These are phyloP conservation scores for Kwoniella shandongensis DNA, from an alignment of 768 basidiomycete genomes.

Conservation along the genomic window DNA sequence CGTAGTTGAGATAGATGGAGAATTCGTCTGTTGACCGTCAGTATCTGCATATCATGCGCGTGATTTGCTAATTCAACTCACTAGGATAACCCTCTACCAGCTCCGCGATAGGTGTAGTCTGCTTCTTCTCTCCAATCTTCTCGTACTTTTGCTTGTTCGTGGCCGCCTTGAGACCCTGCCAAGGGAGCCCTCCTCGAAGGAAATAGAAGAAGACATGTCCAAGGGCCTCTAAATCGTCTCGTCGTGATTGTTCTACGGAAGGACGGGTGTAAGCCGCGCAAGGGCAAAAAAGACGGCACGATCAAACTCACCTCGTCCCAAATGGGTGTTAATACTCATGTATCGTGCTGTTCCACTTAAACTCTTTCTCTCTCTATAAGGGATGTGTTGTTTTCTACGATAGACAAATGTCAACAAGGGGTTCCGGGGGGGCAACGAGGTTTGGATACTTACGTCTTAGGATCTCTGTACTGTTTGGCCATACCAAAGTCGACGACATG, in stretches of 20 bases:
- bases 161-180: conserved; percentile 98
- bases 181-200: conserved; percentile 90
- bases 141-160: conserved; percentile 99
- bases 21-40: conserved; percentile 74
- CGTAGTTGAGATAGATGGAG: conserved; percentile 97
- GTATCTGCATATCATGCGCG: too few relatives aligned
- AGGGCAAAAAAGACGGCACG: neutral
- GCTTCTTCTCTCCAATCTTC: conserved; percentile 99
- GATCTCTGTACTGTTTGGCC: conserved; percentile 99
- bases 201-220: conserved; percentile 99
- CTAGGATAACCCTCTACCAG: conserved; percentile 87
- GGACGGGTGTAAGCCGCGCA: neutral
- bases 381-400: conserved; percentile 97
- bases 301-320: conserved; percentile 78
- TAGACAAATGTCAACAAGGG: neutral
- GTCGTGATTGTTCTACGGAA: conserved; percentile 64
- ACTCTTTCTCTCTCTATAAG: conserved; percentile 96
- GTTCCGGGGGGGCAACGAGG: neutral
- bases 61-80: conserved; percentile 14
- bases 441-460: conserved; percentile 65
- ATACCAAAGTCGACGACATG: conserved; percentile 95
- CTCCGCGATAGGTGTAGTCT: conserved; percentile 95
- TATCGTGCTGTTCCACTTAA: conserved; percentile 96
- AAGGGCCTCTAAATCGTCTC: conserved; percentile 97
- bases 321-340: conserved; percentile 99